phyloP scores from a whole-genome alignment of 2,329 filamentous ascomycete genomes.

The Sporothrix variecibatus region DNA sequence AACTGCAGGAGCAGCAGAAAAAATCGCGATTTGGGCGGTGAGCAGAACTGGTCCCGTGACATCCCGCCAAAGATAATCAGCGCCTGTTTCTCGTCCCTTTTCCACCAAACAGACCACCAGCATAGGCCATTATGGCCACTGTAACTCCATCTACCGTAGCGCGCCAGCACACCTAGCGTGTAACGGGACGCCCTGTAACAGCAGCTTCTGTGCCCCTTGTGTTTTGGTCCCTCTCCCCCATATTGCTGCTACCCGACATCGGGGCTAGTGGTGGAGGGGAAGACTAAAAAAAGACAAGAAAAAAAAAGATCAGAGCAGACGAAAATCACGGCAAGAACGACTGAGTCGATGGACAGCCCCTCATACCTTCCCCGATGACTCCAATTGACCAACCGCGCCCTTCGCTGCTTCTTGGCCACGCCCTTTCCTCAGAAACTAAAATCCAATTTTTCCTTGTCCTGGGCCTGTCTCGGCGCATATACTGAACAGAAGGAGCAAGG shows the following conservation, averaged over 20 bases:
- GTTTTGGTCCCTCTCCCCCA: background rate
- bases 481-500: background rate
- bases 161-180: background rate
- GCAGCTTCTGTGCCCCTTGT: background rate
- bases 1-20: background rate
- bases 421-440: constrained; percentile 11
- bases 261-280: constrained; percentile 15
- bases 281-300: background rate
- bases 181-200: background rate
- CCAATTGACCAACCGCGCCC: constrained; percentile 24
- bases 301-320: background rate
- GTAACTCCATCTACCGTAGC: background rate
- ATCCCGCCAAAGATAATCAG: background rate
- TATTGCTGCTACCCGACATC: constrained; percentile 6
- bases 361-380: constrained; percentile 19
- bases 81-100: background rate
- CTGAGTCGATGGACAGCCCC: background rate
- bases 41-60: background rate
- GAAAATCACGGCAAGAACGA: background rate
- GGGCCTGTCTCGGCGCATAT: background rate
- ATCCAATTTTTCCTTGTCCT: background rate
- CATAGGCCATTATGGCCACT: background rate
- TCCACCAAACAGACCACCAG: background rate
- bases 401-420: background rate
- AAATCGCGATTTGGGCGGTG: background rate